Base-by-base conservation (phyloP, 116 monocot genomes). In the Phalaenopsis hybrid region DNA sequence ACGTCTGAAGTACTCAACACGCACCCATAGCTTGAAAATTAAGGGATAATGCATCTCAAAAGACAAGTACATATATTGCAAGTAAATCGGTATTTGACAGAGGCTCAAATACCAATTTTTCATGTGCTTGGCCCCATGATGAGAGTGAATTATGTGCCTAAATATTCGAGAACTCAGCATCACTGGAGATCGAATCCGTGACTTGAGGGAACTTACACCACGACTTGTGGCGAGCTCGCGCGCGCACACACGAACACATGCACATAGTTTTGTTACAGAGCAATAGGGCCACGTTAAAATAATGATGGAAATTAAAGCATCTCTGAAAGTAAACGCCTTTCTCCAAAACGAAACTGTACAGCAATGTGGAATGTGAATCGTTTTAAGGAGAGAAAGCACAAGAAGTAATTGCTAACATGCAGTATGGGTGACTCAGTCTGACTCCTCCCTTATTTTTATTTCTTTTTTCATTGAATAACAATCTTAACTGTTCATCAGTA, bases 241-340 rank as follows among this genome's bases (percentile, higher is more conserved):
- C 28, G 28, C 28, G 28, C 28, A 28, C 28, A 28, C 28, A 28
- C 28, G 28, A 28, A 28, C 28, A 28, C 28, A 28, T 37, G 1
- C 37, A 37, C 37, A 37, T 63, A 63, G 63, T 7, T 63, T 63
- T 23, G 21, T 23, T 23, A 63, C 63, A 63, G 23, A 23, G 9
- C 20, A 23, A 63, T 25, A 63, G 63, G 12, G 9, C 63, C 20
- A 25, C 20, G 63, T 63, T 63, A 63, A 63, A 63, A 63, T 63
- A 63, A 63, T 63, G 63, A 63, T 63, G 63, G 25, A 63, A 63
- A 63, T 21, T 23, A 63, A 63, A 63, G 63, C 63, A 63, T 63
- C 63, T 23, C 21, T 63, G 63, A 63, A 63, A 63, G 63, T 6
- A 21, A 21, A n/a, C 23, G 7, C 28, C 25, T 20, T 25, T 63